These are phyloP conservation scores for Chlorella ohadii DNA, from an alignment of 139 green algal genomes.

Conservation along the genomic window DNA sequence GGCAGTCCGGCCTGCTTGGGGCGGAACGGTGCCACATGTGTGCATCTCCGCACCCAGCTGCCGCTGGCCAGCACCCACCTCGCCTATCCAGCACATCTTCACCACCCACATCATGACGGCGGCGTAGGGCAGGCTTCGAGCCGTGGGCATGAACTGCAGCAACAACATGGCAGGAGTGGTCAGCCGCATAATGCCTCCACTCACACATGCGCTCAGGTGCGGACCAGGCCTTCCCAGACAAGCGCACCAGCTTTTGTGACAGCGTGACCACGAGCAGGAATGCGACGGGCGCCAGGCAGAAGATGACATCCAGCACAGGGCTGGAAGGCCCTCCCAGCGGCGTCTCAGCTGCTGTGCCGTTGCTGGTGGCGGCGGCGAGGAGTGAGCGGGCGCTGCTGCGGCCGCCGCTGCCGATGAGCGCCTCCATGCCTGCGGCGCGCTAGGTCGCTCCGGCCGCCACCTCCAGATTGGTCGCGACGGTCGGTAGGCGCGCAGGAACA, in stretches of 20 bases:
- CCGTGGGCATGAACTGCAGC: slow-evolving; percentile 37
- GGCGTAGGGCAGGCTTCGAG: slow-evolving; percentile 35
- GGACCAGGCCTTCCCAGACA: neutral
- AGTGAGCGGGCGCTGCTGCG: neutral
- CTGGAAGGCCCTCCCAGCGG: neutral
- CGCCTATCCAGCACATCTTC: slow-evolving; percentile 35
- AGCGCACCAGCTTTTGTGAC: neutral
- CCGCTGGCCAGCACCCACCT: neutral
- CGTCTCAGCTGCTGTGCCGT: neutral
- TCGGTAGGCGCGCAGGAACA: too few relatives aligned
- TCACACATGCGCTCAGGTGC: too few relatives aligned
- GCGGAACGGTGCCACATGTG: too few relatives aligned
- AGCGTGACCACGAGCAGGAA: slow-evolving; percentile 53
- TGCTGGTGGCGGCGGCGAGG: neutral
- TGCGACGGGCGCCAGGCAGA: slow-evolving; percentile 46
- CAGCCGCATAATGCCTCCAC: too few relatives aligned
- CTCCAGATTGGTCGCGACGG: too few relatives aligned
- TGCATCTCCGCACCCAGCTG: too few relatives aligned
- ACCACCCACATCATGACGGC: slow-evolving; percentile 43
- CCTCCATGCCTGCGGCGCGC: too few relatives aligned
- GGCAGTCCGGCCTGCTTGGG: too few relatives aligned
- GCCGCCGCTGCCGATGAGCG: neutral
- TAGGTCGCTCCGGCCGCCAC: too few relatives aligned
- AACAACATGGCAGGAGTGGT: neutral
- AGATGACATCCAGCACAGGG: slow-evolving; percentile 32